Evolutionary conservation across 495 filamentous ascomycete genomes (phyloP).

Genomic region (Neurospora tetrasperma): DNA sequence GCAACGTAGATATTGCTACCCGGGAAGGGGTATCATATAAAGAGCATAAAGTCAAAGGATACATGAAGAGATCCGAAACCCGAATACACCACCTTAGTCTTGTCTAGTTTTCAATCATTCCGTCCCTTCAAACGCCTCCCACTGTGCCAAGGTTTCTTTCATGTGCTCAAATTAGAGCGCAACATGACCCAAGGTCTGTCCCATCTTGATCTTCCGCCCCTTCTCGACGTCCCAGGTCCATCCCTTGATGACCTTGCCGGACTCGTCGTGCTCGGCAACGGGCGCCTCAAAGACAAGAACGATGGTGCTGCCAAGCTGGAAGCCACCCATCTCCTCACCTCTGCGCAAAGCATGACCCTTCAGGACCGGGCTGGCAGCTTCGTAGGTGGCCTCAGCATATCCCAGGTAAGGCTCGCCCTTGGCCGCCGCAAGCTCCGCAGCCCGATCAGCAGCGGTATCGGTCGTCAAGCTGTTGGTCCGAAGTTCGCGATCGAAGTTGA

Average conservation of each 20-base stretch:
- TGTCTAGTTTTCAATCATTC: neutral
- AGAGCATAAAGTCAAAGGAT: neutral
- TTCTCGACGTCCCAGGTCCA: constrained; percentile 78
- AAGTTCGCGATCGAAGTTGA: constrained; percentile 94
- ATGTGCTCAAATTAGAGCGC: constrained; percentile 9
- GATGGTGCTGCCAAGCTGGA: constrained; percentile 90
- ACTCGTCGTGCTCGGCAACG: constrained; percentile 49
- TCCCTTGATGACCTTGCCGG: constrained; percentile 54
- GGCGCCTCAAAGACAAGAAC: constrained; percentile 97
- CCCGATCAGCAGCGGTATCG: constrained; percentile 76
- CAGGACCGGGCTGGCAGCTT: constrained; percentile 61
- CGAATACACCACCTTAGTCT: neutral
- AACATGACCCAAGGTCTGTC: constrained; percentile 65
- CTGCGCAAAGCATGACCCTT: constrained; percentile 72
- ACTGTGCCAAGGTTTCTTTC: neutral
- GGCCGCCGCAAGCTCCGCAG: constrained; percentile 64
- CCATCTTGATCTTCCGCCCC: constrained; percentile 81
- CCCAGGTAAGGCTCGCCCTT: constrained; percentile 73
- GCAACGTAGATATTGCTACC: neutral
- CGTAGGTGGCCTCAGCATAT: constrained; percentile 86
- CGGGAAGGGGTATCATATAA: neutral
- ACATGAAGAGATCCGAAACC: neutral
- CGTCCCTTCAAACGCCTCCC: neutral
- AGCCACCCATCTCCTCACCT: constrained; percentile 96
- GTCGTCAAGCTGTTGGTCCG: constrained; percentile 85